Evolutionary conservation across 306 rosid species (phyloP).

Genomic region (Abrus pulchellus): DNA sequence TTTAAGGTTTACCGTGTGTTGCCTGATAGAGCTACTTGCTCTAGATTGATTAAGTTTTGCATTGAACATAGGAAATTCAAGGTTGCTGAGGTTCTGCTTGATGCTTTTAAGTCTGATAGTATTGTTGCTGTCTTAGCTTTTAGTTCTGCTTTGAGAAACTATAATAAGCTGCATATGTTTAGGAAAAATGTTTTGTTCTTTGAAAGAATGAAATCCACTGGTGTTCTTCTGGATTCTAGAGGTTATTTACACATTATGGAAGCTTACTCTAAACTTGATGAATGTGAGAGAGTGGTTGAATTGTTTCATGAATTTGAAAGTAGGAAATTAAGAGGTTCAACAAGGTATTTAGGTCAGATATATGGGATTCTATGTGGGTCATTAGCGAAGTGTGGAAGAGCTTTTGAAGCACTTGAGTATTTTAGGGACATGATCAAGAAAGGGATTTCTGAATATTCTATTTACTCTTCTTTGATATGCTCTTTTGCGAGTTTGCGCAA

Average conservation of each 20-base stretch:
- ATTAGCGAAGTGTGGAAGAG: slow-evolving; percentile 56
- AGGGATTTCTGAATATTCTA: slow-evolving; percentile 53
- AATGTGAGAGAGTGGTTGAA: slow-evolving; percentile 56
- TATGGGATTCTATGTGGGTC: slow-evolving; percentile 64
- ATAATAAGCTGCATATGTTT: slow-evolving; percentile 81
- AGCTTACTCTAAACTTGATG: slow-evolving; percentile 61
- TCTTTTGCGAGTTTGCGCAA: slow-evolving; percentile 59
- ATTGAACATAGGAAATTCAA: slow-evolving; percentile 69
- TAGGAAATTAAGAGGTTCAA: slow-evolving; percentile 42
- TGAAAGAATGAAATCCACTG: slow-evolving; percentile 50
- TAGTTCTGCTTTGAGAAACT: slow-evolving; percentile 67
- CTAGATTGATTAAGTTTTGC: slow-evolving; percentile 61
- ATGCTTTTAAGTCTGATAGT: slow-evolving; percentile 44
- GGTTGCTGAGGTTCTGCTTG: slow-evolving; percentile 57
- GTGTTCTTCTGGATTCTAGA: slow-evolving; percentile 51
- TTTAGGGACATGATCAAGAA: slow-evolving; percentile 56
- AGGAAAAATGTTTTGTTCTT: slow-evolving; percentile 59
- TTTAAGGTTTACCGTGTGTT: slow-evolving; percentile 58
- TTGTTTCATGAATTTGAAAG: slow-evolving; percentile 60
- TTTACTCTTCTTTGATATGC: slow-evolving; percentile 69
- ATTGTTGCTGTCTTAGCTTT: slow-evolving; percentile 58
- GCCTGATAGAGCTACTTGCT: slow-evolving; percentile 70
- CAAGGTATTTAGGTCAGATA: slow-evolving; percentile 47
- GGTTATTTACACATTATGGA: slow-evolving; percentile 68
- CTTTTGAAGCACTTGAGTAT: slow-evolving; percentile 70